Percentiles rank a stretch among this genome's conserved stretches.
Evolutionary conservation across 2,329 filamentous ascomycete genomes (phyloP).

Genomic region (Pseudogymnoascus sp.): DNA sequence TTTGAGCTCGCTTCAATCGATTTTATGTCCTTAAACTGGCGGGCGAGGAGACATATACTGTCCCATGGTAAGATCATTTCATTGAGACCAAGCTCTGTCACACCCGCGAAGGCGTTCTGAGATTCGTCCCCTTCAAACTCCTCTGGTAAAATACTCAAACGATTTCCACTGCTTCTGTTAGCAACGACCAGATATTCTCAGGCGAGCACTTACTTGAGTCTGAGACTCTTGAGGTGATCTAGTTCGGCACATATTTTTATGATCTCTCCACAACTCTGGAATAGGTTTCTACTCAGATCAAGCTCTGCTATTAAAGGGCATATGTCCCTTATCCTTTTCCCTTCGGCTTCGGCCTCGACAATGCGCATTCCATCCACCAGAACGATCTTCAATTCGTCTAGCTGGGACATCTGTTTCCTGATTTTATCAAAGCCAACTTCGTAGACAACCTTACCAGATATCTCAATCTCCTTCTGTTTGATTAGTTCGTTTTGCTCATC

Average conservation of each 20-base stretch:
- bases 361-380: constrained; percentile 74
- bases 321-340: constrained; percentile 40
- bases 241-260: constrained; percentile 65
- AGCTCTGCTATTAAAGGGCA: constrained; percentile 67
- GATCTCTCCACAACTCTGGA: constrained; percentile 61
- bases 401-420: constrained; percentile 65
- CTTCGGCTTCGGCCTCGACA: constrained; percentile 30
- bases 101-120: constrained; percentile 38
- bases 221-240: constrained; percentile 56
- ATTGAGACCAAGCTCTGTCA: constrained; percentile 58
- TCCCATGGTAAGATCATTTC: constrained; percentile 61
- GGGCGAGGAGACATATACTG: constrained; percentile 49
- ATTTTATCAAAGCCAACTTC: constrained; percentile 96
- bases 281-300: constrained; percentile 77
- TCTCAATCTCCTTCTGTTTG: constrained; percentile 50
- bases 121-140: constrained; percentile 29
- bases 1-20: constrained; percentile 51
- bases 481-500: constrained; percentile 17
- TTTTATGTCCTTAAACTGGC: constrained; percentile 46
- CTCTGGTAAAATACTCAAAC: constrained; percentile 47
- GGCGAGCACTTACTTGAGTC: constrained; percentile 55
- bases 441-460: constrained; percentile 78
- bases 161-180: constrained; percentile 57
- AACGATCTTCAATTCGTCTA: constrained; percentile 71
- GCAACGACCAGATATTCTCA: background rate